Evolutionary conservation across 2,329 filamentous ascomycete species (phyloP), one percentile per base, ranked within the genome.

Genomic region (Coniochaeta ligniaria): DNA sequence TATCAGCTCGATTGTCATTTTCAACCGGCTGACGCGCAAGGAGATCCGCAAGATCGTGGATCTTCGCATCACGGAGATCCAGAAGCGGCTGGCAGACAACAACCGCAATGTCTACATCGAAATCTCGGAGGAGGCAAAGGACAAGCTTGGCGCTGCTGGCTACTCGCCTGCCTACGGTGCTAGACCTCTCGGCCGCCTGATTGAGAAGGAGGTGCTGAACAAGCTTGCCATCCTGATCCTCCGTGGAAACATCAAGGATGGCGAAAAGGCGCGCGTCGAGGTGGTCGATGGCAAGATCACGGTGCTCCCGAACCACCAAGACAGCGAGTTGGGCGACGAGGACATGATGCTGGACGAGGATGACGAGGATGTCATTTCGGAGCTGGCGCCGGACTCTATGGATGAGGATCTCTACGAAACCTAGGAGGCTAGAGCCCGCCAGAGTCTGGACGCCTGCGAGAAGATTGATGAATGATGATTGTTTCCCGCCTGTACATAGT

Each of bases 11-110:
- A 91, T 88, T 60, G 93, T 99, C 77, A 97, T 99, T 78, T 99
- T 99, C 85, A 99, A 99, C 82, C 90, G 95, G 56, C 89, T 99
- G 60, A 94, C 91, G 3, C 89, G 87, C 72, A 81, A 77, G 61
- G 95, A 99, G 77, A 99, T 99, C 69, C 89, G 95, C 71, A 92
- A 86, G 78, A 98, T 99, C 71, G 95, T 99, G 63, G 95, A 99
- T 71, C 82, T 99, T 24, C 89, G 95, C 52, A 82, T 99, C 36
- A 62, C 64, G 2, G 95, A 99, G 72, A 94, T 99, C 64, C 95
- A 99, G 82, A 91, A 91, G 73, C 91, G 95, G 47, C 85, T 99
- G n/a, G 77, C 82, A 35, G 81, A 87, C 69, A 99, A 99, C 71
- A 87, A 88, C 62, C 88, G 92, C 69, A 94, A 96, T 66, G 89